These are phyloP conservation scores for Cytospora leucostoma DNA, from an alignment of 2,329 filamentous ascomycete genomes.

Conservation along the genomic window DNA sequence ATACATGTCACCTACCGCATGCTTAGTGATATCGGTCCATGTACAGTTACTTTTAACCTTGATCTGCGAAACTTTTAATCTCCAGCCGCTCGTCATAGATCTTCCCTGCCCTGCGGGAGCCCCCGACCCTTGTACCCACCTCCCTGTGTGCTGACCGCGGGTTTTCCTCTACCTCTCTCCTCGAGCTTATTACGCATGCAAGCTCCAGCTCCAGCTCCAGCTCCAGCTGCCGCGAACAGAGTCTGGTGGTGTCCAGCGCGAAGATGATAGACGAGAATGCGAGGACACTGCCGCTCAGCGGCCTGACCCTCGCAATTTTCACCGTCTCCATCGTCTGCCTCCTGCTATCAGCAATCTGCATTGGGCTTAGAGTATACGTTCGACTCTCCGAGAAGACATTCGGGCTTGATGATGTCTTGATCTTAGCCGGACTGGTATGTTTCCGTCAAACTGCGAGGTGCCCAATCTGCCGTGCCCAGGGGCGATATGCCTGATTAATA, in stretches of 20 bases:
- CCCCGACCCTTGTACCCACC: neutral
- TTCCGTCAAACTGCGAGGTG: no score
- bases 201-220: neutral
- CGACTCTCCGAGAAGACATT: slow-evolving; percentile 20
- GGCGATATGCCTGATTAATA: neutral
- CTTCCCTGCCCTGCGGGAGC: neutral
- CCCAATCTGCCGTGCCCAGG: no score
- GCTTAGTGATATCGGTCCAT: no score
- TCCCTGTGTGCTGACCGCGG: neutral
- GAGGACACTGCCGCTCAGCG: slow-evolving; percentile 8
- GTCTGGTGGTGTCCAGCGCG: neutral
- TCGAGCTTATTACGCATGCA: neutral
- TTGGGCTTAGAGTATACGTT: slow-evolving; percentile 28
- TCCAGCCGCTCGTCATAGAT: neutral
- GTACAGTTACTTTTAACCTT: neutral
- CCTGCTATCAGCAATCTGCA: slow-evolving; percentile 27
- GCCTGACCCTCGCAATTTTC: slow-evolving; percentile 27
- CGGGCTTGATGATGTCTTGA: slow-evolving; percentile 19
- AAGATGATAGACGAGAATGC: slow-evolving; percentile 5
- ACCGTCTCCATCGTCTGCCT: slow-evolving; percentile 30
- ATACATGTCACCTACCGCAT: no score
- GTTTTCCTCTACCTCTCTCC: neutral
- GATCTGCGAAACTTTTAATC: neutral
- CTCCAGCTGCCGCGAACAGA: neutral
- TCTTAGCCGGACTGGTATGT: slow-evolving; percentile 15